These are phyloP conservation scores for Ustilago shanxiensis DNA, from an alignment of 1,284 basidiomycete genomes.

Conservation along the genomic window DNA sequence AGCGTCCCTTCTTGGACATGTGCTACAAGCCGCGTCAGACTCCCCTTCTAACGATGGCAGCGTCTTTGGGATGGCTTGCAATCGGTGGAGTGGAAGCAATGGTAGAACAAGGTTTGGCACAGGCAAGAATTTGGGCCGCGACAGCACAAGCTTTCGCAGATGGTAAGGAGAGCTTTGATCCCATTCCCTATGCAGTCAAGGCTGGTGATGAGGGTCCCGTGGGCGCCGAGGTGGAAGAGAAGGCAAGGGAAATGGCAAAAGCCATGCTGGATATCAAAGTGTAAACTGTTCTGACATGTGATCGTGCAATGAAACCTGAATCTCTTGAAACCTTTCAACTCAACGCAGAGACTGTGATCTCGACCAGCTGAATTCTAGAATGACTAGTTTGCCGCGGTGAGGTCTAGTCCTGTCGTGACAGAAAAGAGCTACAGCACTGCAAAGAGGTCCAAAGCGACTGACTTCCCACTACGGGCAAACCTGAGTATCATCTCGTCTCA, in stretches of 20 bases:
- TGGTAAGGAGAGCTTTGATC: conserved; percentile 35
- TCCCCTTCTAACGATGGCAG: conserved; percentile 58
- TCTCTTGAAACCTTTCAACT: too few species aligned
- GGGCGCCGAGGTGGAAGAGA: conserved; percentile 39
- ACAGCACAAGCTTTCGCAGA: conserved; percentile 37
- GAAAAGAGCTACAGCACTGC: too few species aligned
- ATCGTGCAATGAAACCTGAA: too few species aligned
- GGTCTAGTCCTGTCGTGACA: too few species aligned
- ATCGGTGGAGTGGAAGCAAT: conserved; percentile 69
- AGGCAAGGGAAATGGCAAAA: conserved; percentile 39
- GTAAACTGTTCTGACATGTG: too few species aligned
- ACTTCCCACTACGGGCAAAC: too few species aligned
- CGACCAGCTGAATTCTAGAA: too few species aligned
- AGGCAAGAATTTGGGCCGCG: conserved; percentile 67
- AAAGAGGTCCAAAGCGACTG: too few species aligned
- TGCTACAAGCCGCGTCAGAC: conserved; percentile 70
- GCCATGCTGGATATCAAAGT: conserved; percentile 49
- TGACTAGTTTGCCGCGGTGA: too few species aligned
- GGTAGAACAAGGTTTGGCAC: conserved; percentile 71
- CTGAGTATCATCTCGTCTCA: too few species aligned
- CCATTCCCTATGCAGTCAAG: conserved; percentile 41
- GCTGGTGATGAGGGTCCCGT: conserved; percentile 51
- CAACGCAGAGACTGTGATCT: too few species aligned
- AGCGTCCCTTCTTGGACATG: conserved; percentile 70
- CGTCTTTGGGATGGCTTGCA: conserved; percentile 55